Evolutionary conservation across 2,329 filamentous ascomycete genomes (phyloP), one percentile per base, ranked within the genome.

Genomic region (Colletotrichum graminicola): DNA sequence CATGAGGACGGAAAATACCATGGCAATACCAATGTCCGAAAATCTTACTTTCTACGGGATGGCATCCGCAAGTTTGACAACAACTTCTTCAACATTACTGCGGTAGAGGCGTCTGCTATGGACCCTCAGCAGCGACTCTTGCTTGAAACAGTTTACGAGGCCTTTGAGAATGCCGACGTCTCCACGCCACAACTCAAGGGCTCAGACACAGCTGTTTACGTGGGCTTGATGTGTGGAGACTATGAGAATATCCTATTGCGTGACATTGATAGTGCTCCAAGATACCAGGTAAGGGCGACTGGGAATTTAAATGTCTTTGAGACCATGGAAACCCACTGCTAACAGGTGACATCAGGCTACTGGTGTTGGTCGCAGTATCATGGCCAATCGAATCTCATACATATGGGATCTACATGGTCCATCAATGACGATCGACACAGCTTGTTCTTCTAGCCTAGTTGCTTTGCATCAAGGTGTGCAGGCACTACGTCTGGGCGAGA

Each of bases 391-490:
- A 2, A 77, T 84, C 23, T 82, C 80, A 0, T 82, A 81, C 66
- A 80, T 80, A 67, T 80, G 83, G 57, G 79, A 84, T 67, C 76
- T 81, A 62, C 76, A 78, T 23, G 82, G 82, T 3, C 80, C 81
- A 14, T 79, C 76, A 47, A 78, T 84, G 73, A 83, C 82, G 1
- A 79, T 85, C 12, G 82, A 85, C 52, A 85, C 83, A 29, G 84
- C 81, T 26, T 86, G 84, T 74, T 84, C 83, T 26, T 80, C 80
- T 1, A 80, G 81, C 21, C 63, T 85, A 32, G 52, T 88, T 5
- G 80, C 81, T 16, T 73, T 85, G 1, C 83, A 85, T 73, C 78
- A 80, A 41, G 84, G 81, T 5, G 79, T 77, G 7, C 77, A 81
- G 57, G 77, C 76, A 65, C 74, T 85, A 18, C 76, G 76, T 36